Percentiles rank a stretch among this genome's conserved stretches.
These are phyloP conservation scores for Echinosophora koreensis DNA, from an alignment of 306 rosid genomes.

Conservation along the genomic window DNA sequence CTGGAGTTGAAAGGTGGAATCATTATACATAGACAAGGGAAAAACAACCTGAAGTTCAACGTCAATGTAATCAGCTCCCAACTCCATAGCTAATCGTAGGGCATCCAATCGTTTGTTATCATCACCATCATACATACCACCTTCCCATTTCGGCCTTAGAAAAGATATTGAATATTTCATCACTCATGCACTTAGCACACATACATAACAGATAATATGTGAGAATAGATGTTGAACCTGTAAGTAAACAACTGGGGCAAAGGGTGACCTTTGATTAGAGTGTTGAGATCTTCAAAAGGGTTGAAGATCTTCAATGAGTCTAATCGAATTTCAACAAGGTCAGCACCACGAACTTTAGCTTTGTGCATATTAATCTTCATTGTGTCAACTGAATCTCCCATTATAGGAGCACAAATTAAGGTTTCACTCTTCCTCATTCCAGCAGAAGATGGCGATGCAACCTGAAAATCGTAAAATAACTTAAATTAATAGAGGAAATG, in stretches of 20 bases:
- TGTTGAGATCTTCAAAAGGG: conserved; percentile 55
- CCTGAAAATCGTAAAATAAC: conserved; percentile 40
- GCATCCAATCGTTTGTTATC: conserved; percentile 72
- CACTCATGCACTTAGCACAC: background rate
- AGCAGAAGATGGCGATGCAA: conserved; percentile 47
- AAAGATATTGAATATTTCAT: background rate
- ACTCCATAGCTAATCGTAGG: conserved; percentile 75
- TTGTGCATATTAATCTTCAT: conserved; percentile 55
- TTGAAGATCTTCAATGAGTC: conserved; percentile 65
- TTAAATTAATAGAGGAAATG: no score
- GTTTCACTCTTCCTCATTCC: conserved; percentile 58
- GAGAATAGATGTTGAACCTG: conserved; percentile 48
- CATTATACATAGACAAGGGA: background rate
- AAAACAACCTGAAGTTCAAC: conserved; percentile 82
- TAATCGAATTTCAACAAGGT: conserved; percentile 78
- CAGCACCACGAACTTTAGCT: conserved; percentile 66
- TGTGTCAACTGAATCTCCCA: conserved; percentile 61
- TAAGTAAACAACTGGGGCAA: conserved; percentile 70
- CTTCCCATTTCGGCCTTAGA: conserved; percentile 85
- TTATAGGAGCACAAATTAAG: conserved; percentile 66
- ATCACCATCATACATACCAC: conserved; percentile 86
- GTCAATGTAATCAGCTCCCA: conserved; percentile 88
- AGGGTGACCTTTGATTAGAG: conserved; percentile 55
- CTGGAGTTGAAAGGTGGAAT: conserved; percentile 25
- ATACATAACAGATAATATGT: no score